Conservation (phyloP, 176 grass and related monocot genomes). For the Carex kokanica region DNA sequence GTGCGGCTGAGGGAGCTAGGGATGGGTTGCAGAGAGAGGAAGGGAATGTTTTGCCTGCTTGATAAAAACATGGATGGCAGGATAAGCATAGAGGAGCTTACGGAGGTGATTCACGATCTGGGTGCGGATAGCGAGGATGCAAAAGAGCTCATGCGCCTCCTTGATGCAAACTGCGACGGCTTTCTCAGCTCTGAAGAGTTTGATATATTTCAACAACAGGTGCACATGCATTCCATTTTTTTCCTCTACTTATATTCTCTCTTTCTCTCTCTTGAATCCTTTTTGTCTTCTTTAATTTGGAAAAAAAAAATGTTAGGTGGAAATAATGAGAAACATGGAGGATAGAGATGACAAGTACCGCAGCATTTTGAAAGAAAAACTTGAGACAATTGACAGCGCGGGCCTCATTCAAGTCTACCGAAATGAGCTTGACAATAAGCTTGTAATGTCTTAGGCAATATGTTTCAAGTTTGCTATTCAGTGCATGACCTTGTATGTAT, state of each 20-base stretch:
- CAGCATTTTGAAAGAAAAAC: conserved; percentile 73
- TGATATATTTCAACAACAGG: conserved; percentile 84
- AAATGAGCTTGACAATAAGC: conserved; percentile 70
- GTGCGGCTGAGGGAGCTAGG: conserved; percentile 63
- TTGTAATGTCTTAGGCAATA: conserved; percentile 33
- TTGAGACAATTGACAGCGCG: conserved; percentile 56
- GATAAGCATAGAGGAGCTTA: conserved; percentile 93
- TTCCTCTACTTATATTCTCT: background rate
- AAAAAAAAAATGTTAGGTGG: conserved; percentile 39
- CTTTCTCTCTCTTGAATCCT: background rate
- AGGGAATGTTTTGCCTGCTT: conserved; percentile 53
- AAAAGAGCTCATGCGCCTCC: conserved; percentile 70
- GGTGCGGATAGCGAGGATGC: conserved; percentile 76
- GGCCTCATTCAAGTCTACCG: conserved; percentile 88
- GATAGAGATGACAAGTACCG: conserved; percentile 69
- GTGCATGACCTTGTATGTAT: background rate
- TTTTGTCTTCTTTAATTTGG: background rate
- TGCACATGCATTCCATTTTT: conserved; percentile 21
- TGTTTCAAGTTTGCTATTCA: background rate
- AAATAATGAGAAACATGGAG: conserved; percentile 78
- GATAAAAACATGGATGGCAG: conserved; percentile 86
- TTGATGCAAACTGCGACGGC: conserved; percentile 83
- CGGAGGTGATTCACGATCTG: conserved; percentile 86
- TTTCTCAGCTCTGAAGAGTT: conserved; percentile 94
- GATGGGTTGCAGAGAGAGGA: conserved; percentile 52